Conservation (phyloP, 176 grass and related monocot genomes). For the Rhynchospora tenuis region DNA sequence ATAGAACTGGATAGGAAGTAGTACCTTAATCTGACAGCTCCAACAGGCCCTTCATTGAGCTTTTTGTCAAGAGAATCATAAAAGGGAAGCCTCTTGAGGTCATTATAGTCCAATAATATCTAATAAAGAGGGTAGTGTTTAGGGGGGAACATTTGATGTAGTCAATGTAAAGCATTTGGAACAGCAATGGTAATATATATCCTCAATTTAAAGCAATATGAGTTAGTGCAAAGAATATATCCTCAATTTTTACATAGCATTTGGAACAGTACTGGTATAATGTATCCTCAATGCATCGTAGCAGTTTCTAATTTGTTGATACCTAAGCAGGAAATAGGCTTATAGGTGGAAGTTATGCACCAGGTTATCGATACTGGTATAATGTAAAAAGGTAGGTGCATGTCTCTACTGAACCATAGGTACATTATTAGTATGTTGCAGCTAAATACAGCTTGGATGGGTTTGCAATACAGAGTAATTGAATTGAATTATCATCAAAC, state of each 20-base stretch:
- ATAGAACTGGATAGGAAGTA: neutral
- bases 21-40: conserved; percentile 55
- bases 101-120: conserved; percentile 82
- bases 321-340: neutral
- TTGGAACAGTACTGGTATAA: neutral
- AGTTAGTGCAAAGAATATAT: neutral
- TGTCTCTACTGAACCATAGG: neutral
- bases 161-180: neutral
- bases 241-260: neutral
- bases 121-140: conserved; percentile 17
- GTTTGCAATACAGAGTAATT: neutral
- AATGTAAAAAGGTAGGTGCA: neutral
- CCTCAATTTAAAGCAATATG: neutral
- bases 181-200: no score
- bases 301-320: neutral
- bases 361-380: neutral
- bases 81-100: conserved; percentile 76
- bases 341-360: neutral
- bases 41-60: conserved; percentile 49
- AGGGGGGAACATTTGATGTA: neutral
- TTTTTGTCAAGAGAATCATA: conserved; percentile 60
- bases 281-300: neutral
- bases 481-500: neutral
- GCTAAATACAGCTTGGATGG: neutral
- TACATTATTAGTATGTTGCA: neutral